A percentile compares a stretch with the other conserved stretches of the same genome.
These are phyloP conservation scores for Aspergillus aculeatus DNA, from an alignment of 2,329 filamentous ascomycete genomes.

Conservation along the genomic window DNA sequence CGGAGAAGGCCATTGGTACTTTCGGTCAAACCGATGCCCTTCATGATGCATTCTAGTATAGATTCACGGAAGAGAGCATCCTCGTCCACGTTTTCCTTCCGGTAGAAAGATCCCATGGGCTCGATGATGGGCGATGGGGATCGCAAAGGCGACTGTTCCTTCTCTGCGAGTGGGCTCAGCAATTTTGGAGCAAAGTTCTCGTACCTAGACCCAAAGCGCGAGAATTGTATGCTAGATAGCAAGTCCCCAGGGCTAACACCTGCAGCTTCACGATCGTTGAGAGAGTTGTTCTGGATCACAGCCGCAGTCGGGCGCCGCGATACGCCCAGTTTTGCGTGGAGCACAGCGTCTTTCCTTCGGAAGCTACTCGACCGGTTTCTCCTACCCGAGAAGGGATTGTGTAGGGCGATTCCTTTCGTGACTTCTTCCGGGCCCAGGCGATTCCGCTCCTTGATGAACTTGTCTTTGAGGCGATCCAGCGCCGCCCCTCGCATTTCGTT, in stretches of 20 bases:
- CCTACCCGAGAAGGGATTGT: slow-evolving; percentile 69
- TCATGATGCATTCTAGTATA: slow-evolving; percentile 93
- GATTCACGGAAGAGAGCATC: slow-evolving; percentile 85
- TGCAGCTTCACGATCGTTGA: slow-evolving; percentile 33
- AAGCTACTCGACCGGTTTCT: slow-evolving; percentile 71
- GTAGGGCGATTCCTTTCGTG: slow-evolving; percentile 89
- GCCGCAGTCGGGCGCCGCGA: slow-evolving; percentile 33
- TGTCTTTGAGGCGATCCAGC: slow-evolving; percentile 82
- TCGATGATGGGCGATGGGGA: slow-evolving; percentile 30
- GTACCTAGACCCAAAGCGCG: slow-evolving; percentile 58
- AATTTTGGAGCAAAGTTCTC: slow-evolving; percentile 37
- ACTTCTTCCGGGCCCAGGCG: slow-evolving; percentile 76
- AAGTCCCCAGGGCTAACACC: slow-evolving; percentile 73
- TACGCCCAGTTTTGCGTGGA: slow-evolving; percentile 63
- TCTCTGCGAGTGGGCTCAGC: slow-evolving; percentile 45
- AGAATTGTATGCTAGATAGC: slow-evolving; percentile 71
- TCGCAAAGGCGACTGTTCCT: slow-evolving; percentile 40
- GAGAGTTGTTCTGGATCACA: slow-evolving; percentile 19
- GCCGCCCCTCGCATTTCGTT: slow-evolving; percentile 85
- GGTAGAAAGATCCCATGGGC: slow-evolving; percentile 51
- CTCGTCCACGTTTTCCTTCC: slow-evolving; percentile 81
- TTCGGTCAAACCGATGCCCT: slow-evolving; percentile 75
- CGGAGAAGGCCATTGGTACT: slow-evolving; percentile 64
- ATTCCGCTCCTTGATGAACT: slow-evolving; percentile 82
- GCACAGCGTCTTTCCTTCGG: slow-evolving; percentile 73